Evolutionary conservation across 2,329 filamentous ascomycete species (phyloP).

Genomic region (Sporothrix phasma): DNA sequence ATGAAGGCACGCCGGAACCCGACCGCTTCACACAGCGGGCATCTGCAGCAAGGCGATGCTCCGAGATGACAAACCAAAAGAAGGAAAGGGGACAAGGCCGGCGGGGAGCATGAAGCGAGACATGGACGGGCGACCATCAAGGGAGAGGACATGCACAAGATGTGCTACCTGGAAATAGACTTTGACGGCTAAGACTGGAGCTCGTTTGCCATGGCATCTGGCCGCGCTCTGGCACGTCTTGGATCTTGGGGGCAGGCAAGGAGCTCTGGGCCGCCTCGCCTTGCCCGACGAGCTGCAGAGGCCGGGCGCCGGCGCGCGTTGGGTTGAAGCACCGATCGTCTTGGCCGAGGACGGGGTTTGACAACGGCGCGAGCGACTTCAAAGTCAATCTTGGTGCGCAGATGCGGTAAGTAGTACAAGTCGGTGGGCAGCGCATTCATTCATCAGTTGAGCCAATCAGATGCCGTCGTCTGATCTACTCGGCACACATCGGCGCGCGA

Average conservation of each 20-base stretch:
- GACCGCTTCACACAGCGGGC: neutral
- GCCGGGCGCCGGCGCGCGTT: neutral
- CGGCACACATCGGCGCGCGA: slow-evolving; percentile 6
- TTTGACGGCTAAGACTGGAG: neutral
- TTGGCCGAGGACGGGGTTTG: neutral
- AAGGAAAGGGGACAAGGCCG: too few species aligned
- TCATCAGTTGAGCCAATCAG: neutral
- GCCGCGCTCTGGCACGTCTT: neutral
- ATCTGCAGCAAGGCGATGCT: neutral
- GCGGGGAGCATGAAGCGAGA: neutral
- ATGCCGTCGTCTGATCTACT: neutral
- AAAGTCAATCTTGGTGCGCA: neutral
- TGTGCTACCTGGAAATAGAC: too few species aligned
- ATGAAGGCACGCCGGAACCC: neutral
- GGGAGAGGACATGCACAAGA: too few species aligned
- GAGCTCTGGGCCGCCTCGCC: neutral
- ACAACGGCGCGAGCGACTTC: neutral
- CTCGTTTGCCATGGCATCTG: neutral
- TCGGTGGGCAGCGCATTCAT: neutral
- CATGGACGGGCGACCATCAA: neutral
- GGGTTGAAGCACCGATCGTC: neutral
- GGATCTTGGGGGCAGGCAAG: neutral
- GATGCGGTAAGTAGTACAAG: neutral
- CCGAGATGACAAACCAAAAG: neutral
- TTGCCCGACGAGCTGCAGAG: too few species aligned